Conservation (phyloP, 208 protist genomes). For the Trypanosoma melophagium region DNA sequence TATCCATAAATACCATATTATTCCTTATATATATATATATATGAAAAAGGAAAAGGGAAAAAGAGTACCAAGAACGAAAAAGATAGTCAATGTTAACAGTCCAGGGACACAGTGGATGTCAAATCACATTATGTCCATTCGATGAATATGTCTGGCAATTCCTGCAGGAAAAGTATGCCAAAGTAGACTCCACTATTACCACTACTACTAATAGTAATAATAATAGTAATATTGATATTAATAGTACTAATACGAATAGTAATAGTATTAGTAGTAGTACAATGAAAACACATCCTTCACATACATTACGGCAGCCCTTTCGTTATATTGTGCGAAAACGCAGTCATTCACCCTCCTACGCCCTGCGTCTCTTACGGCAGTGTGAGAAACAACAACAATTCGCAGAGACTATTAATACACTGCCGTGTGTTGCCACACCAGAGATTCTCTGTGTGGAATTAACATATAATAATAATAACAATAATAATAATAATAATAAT, state of each 20-base stretch:
- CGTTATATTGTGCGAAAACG: not conserved
- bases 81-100: not conserved
- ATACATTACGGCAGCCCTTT: not conserved
- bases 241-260: not conserved
- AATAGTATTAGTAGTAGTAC: not conserved
- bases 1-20: too few relatives aligned
- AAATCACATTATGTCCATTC: not conserved
- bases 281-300: not conserved
- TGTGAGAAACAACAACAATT: slow-evolving; percentile 1
- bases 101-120: not conserved
- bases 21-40: too few relatives aligned
- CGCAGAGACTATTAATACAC: not conserved
- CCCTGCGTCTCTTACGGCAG: not conserved
- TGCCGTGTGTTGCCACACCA: not conserved
- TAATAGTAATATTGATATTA: too few relatives aligned
- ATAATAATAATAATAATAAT: not conserved
- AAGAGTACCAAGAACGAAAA: too few relatives aligned
- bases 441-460: slow-evolving; percentile 9
- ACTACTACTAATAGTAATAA: too few relatives aligned
- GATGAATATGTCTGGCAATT: not conserved
- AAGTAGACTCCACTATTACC: too few relatives aligned
- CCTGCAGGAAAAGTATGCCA: not conserved
- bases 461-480: not conserved
- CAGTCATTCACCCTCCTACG: not conserved
- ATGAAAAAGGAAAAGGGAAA: too few relatives aligned